Conservation (phyloP, 495 filamentous ascomycete genomes). For the Aspergillus bridgeri region DNA sequence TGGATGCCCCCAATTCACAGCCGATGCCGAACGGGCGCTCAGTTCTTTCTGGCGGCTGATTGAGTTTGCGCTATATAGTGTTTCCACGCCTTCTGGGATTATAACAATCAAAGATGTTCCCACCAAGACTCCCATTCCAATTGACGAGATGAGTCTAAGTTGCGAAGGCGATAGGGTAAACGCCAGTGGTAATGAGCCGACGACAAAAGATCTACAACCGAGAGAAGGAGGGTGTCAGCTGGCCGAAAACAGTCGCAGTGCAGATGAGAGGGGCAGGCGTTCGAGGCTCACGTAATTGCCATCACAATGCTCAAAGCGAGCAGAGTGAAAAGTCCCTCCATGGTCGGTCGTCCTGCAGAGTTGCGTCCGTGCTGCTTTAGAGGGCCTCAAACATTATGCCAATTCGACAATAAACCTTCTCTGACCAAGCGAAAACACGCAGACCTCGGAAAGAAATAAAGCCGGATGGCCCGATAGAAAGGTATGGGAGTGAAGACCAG, state of each 20-base stretch:
- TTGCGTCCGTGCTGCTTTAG: conserved; percentile 18
- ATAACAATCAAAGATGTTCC: conserved; percentile 95
- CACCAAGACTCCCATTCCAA: conserved; percentile 92
- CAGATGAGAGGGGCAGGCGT: background rate
- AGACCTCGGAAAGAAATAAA: background rate
- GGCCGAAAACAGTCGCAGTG: background rate
- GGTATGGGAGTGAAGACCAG: background rate
- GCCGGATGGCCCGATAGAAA: background rate
- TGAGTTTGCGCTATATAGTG: conserved; percentile 65
- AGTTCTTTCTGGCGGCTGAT: conserved; percentile 28
- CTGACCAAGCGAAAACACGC: background rate
- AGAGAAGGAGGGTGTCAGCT: conserved; percentile 26
- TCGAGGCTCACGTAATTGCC: conserved; percentile 76
- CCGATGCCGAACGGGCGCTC: conserved; percentile 25
- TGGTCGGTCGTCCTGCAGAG: conserved; percentile 24
- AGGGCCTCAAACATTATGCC: conserved; percentile 22
- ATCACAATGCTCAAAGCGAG: conserved; percentile 85
- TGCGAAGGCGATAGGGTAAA: conserved; percentile 87
- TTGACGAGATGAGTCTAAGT: conserved; percentile 81
- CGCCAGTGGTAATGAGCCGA: conserved; percentile 87
- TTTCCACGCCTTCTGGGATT: conserved; percentile 94
- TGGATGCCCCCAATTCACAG: conserved; percentile 32
- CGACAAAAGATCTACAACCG: conserved; percentile 77
- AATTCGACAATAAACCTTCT: conserved; percentile 12
- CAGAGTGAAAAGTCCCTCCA: conserved; percentile 85